Conservation (phyloP, 192 early-diverging fungal genomes). For the Dissophora ornata region DNA sequence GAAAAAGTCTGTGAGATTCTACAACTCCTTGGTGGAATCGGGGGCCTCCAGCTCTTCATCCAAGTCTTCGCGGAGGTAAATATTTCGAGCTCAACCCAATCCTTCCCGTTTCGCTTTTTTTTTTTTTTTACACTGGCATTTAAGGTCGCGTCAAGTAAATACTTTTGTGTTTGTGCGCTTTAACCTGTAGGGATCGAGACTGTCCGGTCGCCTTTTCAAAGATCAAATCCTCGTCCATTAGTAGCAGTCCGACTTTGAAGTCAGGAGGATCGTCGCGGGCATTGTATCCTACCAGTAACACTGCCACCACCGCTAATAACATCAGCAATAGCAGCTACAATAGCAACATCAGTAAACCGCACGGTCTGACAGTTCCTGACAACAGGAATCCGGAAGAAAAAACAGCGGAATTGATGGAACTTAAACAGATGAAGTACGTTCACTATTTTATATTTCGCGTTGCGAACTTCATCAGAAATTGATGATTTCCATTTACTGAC, state of each 20-base stretch:
- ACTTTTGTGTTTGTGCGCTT: too few species aligned
- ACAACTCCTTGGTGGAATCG: not conserved
- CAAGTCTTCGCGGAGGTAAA: constrained; percentile 40
- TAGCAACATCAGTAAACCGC: not conserved
- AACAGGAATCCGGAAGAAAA: constrained; percentile 47
- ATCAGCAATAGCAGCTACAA: too few species aligned
- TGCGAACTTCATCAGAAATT: too few species aligned
- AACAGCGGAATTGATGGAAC: constrained; percentile 33
- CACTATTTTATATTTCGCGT: not conserved
- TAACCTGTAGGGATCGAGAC: not conserved
- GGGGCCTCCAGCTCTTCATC: not conserved
- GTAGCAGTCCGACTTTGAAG: too few species aligned
- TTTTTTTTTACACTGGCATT: not conserved
- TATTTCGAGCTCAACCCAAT: not conserved
- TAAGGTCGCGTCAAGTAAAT: too few species aligned
- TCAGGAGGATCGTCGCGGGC: not conserved
- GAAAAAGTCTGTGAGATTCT: constrained; percentile 42
- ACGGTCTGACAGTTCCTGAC: not conserved
- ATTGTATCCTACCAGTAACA: too few species aligned
- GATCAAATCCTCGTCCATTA: not conserved
- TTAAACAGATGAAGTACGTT: constrained; percentile 42
- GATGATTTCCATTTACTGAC: not conserved
- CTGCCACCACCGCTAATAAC: too few species aligned
- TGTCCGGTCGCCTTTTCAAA: not conserved
- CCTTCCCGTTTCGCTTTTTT: not conserved